Base-by-base conservation (phyloP, 208 protist species). In the Wallacemonas sp. region DNA sequence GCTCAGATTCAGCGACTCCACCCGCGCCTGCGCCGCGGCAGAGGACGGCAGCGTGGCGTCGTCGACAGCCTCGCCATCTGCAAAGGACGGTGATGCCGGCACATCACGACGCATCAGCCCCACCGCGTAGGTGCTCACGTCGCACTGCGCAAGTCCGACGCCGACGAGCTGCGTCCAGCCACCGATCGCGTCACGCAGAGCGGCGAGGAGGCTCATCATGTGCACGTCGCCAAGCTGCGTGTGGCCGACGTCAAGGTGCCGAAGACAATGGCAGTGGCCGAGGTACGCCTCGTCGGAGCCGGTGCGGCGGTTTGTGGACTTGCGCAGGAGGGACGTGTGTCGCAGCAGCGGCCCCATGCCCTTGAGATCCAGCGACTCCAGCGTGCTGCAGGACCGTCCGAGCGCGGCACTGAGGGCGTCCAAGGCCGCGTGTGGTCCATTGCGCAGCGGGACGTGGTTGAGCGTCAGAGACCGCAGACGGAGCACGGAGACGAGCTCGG, bases 111-210 rank as follows among this genome's bases (percentile, higher is more conserved):
- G 61, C 49, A 90, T 60, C 2, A 74, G 58, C 47, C 41, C 23
- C 19, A 85, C 36, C 0, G 64, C 80, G 43, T 70, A 80, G 24
- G 76, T 70, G 17, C 61, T 80, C 19, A 93, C 24, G 9, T 78
- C 61, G 24, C 76, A 86, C 66, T 88, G 76, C 12, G 79, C 67
- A 34, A 93, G 65, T 9, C 74, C 78, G n/a, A 93, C 72, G 19
- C 65, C 52, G 39, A 41, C 72, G 48, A 93, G 71, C 9, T 54
- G 65, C 62, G 76, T 74, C 87, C 87, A 93, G 34, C 87, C 83
- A 49, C 83, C 80, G 19, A 78, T 47, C 23, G 70, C 69, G 11
- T 34, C 32, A 17, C 60, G 49, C 57, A 89, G 65, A 17, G 72
- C 64, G n/a, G 41, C 38, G 43, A 87, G 34, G 26, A 85, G 24